Evolutionary conservation across 768 basidiomycete species (phyloP).

Genomic region (Lactifluus echinatus): DNA sequence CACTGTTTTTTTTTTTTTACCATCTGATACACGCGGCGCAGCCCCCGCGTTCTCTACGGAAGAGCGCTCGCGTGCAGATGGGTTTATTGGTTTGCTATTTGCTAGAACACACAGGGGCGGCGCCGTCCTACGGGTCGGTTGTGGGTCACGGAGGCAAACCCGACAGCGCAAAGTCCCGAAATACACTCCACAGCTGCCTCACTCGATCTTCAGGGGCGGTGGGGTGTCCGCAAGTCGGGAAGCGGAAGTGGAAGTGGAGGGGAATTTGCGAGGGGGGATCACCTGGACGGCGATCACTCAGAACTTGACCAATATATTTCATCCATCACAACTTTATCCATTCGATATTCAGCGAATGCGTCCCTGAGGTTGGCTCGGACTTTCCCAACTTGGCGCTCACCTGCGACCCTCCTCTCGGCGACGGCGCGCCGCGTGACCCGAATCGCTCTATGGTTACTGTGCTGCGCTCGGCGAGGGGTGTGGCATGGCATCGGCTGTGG

Average conservation of each 20-base stretch:
- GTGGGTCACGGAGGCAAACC: no score
- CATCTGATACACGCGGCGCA: no score
- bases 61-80: conserved; percentile 1
- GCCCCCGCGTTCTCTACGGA: no score
- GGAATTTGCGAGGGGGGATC: background rate
- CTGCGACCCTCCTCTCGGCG: background rate
- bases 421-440: background rate
- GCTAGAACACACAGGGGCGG: no score
- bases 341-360: background rate
- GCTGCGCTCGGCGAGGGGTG: background rate
- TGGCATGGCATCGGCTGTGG: background rate
- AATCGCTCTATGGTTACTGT: background rate
- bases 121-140: no score
- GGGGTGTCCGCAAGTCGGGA: background rate
- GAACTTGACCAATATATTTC: background rate
- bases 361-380: background rate
- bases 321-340: conserved; percentile 4
- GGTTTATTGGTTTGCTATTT: background rate
- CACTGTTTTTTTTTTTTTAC: no score
- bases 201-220: background rate
- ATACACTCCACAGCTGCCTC: no score
- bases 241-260: background rate
- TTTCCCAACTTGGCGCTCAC: background rate
- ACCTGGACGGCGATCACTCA: background rate
- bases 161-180: no score